Evolutionary conservation across 2,329 filamentous ascomycete species (phyloP).

Genomic region (Neopestalotiopsis clavispora): DNA sequence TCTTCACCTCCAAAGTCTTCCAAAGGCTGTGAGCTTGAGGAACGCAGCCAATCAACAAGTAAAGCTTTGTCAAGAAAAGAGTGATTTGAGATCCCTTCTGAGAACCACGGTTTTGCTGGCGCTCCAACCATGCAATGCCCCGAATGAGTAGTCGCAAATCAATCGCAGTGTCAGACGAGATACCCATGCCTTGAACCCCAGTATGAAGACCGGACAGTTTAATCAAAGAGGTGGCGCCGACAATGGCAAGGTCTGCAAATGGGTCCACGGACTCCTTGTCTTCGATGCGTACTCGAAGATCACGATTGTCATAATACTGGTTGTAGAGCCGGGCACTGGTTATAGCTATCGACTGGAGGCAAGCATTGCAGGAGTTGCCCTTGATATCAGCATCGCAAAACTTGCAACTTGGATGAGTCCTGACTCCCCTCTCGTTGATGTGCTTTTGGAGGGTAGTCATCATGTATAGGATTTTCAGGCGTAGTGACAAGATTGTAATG

Average conservation of each 20-base stretch:
- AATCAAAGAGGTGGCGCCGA: slow-evolving; percentile 33
- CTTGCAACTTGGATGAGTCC: background rate
- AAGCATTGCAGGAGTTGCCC: slow-evolving; percentile 23
- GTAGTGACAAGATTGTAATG: slow-evolving; percentile 13
- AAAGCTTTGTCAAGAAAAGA: slow-evolving; percentile 56
- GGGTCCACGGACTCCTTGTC: slow-evolving; percentile 26
- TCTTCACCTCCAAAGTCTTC: slow-evolving; percentile 58
- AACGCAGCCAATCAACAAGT: slow-evolving; percentile 55
- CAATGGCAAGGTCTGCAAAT: slow-evolving; percentile 28
- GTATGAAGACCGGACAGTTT: slow-evolving; percentile 28
- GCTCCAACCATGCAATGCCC: slow-evolving; percentile 54
- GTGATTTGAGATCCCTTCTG: slow-evolving; percentile 49
- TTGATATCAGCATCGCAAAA: slow-evolving; percentile 6
- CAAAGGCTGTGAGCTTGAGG: slow-evolving; percentile 53
- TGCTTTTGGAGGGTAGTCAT: slow-evolving; percentile 9
- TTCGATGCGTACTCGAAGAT: slow-evolving; percentile 20
- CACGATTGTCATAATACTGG: slow-evolving; percentile 22
- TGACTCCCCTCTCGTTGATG: background rate
- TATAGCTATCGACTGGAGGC: slow-evolving; percentile 27
- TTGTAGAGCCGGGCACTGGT: slow-evolving; percentile 28
- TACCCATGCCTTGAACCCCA: slow-evolving; percentile 14
- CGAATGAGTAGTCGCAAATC: slow-evolving; percentile 46
- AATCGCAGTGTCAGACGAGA: slow-evolving; percentile 27
- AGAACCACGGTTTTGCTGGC: slow-evolving; percentile 38
- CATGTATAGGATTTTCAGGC: slow-evolving; percentile 17